Conservation (phyloP, 768 basidiomycete genomes). For the Lyophyllum atratum region DNA sequence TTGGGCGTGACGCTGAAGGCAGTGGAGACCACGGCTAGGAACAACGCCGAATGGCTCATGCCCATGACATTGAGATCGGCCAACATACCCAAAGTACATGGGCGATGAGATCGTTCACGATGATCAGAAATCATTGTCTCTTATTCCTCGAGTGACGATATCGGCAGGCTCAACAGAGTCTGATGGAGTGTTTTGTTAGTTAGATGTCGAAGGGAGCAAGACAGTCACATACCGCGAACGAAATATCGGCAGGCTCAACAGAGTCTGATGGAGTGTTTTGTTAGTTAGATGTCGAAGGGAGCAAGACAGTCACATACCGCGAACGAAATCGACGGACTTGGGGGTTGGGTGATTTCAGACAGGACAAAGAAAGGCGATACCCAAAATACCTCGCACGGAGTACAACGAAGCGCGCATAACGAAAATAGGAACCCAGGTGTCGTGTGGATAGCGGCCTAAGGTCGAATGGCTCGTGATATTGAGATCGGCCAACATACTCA, state of each 20-base stretch:
- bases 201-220: too few species aligned
- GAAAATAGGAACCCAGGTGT: background rate
- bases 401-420: background rate
- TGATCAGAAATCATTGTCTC: background rate
- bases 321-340: background rate
- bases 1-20: too few species aligned
- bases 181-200: background rate
- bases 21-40: too few species aligned
- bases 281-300: too few species aligned
- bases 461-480: too few species aligned
- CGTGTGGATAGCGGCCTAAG: slow-evolving; percentile 7
- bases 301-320: too few species aligned
- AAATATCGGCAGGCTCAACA: too few species aligned
- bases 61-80: background rate
- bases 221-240: too few species aligned
- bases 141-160: background rate
- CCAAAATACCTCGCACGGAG: background rate
- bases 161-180: too few species aligned
- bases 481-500: background rate
- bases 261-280: background rate
- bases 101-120: too few species aligned
- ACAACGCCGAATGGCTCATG: too few species aligned
- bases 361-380: background rate
- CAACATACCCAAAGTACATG: background rate
- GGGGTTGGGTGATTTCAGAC: background rate